Percentiles rank a stretch among this genome's conserved stretches.
These are phyloP conservation scores for Trichoderma harzianum DNA, from an alignment of 2,329 filamentous ascomycete genomes.

Conservation along the genomic window DNA sequence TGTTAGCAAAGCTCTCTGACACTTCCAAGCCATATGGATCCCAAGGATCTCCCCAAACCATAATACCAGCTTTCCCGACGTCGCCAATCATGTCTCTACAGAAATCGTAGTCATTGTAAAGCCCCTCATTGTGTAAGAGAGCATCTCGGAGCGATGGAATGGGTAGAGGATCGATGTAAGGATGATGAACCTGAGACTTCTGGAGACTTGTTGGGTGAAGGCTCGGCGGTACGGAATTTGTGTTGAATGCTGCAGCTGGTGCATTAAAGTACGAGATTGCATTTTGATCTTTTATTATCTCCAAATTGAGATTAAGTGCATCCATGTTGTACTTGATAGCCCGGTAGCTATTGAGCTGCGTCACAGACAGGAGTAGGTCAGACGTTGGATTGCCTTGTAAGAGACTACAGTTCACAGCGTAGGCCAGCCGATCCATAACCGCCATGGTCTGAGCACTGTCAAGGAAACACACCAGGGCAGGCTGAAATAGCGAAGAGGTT, in stretches of 20 bases:
- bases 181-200: background rate
- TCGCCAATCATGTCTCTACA: background rate
- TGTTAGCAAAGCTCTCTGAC: constrained; percentile 42
- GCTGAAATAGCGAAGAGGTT: background rate
- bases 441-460: background rate
- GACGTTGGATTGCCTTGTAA: background rate
- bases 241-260: background rate
- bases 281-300: background rate
- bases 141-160: background rate
- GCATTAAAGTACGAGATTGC: constrained; percentile 1
- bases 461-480: background rate
- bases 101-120: background rate
- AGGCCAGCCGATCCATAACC: background rate
- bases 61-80: constrained; percentile 25
- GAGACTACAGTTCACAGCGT: background rate
- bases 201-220: background rate
- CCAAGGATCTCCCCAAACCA: constrained; percentile 49
- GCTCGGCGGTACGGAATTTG: background rate
- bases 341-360: constrained; percentile 2
- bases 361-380: background rate
- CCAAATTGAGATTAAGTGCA: background rate
- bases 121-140: background rate
- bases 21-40: constrained; percentile 46
- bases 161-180: background rate
- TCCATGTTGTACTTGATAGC: background rate